Evolutionary conservation across 1,284 basidiomycete species (phyloP).

Genomic region (Tausonia pullulans): DNA sequence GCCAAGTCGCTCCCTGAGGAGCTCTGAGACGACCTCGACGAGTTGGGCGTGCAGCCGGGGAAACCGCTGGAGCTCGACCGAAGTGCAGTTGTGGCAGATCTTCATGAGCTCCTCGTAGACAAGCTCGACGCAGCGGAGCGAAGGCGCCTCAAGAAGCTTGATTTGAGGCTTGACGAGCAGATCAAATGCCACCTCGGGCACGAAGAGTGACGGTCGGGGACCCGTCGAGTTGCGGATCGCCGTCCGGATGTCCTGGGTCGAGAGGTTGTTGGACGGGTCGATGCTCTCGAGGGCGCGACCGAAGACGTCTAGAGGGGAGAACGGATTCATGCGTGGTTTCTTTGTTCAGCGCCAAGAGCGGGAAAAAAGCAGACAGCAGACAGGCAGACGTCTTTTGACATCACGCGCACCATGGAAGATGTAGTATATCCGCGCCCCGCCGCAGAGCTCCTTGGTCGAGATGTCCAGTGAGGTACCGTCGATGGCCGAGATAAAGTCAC

Average conservation of each 20-base stretch:
- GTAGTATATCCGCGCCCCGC: constrained; percentile 96
- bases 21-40: constrained; percentile 93
- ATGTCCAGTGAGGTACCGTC: constrained; percentile 96
- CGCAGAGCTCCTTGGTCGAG: constrained; percentile 96
- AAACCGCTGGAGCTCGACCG: constrained; percentile 80
- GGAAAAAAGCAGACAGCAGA: neutral
- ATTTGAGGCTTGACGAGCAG: constrained; percentile 97
- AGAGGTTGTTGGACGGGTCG: constrained; percentile 82
- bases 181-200: constrained; percentile 96
- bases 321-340: neutral
- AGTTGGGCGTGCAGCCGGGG: constrained; percentile 85
- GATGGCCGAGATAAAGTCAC: constrained; percentile 94
- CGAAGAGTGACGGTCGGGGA: constrained; percentile 88
- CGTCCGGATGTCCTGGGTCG: constrained; percentile 90
- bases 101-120: constrained; percentile 99
- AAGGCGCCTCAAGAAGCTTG: constrained; percentile 86
- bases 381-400: neutral
- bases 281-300: constrained; percentile 83
- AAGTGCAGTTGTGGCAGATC: constrained; percentile 74
- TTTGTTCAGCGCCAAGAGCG: neutral
- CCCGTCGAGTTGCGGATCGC: constrained; percentile 98
- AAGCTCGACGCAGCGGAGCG: constrained; percentile 89
- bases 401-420: constrained; percentile 62
- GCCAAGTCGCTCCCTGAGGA: constrained; percentile 85
- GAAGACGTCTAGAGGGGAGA: constrained; percentile 57